Evolutionary conservation across 345 rosid species (phyloP).

Genomic region (Draba incana): DNA sequence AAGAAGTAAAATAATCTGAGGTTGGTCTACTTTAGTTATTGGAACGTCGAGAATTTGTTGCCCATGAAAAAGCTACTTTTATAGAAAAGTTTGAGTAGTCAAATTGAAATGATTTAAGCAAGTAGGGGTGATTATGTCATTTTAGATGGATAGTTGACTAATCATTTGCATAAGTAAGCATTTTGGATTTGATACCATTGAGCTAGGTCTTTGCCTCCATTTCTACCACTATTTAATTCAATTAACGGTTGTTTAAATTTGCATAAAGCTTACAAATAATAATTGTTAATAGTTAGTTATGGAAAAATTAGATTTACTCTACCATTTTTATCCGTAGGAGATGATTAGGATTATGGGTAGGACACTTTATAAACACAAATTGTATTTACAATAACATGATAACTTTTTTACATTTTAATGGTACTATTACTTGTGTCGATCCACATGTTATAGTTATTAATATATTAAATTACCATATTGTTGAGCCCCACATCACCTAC

Average conservation of each 20-base stretch:
- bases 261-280: not conserved
- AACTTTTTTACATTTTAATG: not conserved
- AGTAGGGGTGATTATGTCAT: conserved; percentile 35
- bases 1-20: not conserved
- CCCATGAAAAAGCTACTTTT: conserved; percentile 34
- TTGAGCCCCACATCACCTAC: conserved; percentile 42
- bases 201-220: conserved; percentile 2
- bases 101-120: conserved; percentile 22
- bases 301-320: not conserved
- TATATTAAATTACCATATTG: conserved; percentile 26
- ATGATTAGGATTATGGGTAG: not conserved
- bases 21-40: not conserved
- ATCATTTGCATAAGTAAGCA: conserved; percentile 30
- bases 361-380: not conserved
- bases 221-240: not conserved
- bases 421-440: not conserved
- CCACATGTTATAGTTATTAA: conserved; percentile 21
- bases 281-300: not conserved
- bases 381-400: not conserved
- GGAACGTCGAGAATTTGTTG: conserved; percentile 20
- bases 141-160: conserved; percentile 33
- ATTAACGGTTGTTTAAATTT: not conserved
- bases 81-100: conserved; percentile 25
- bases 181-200: conserved; percentile 31
- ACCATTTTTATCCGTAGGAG: not conserved